Conservation (phyloP, 2,329 filamentous ascomycete genomes). For the Emmonsia crescens region DNA sequence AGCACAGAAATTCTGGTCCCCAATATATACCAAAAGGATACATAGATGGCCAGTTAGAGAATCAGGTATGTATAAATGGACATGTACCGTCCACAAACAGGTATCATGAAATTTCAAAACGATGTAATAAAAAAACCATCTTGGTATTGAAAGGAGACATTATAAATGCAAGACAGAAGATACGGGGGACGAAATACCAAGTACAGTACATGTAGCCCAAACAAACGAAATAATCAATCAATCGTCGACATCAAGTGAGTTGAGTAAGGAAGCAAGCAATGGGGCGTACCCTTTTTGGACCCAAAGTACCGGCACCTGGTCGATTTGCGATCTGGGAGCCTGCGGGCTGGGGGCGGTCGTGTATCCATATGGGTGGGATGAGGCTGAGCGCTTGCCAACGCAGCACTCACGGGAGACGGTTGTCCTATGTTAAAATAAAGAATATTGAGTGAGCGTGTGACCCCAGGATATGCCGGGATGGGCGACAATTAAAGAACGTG, state of each 20-base stretch:
- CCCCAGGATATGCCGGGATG: slow-evolving; percentile 9
- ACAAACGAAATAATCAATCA: slow-evolving; percentile 9
- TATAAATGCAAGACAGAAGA: neutral
- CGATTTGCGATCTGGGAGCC: slow-evolving; percentile 11
- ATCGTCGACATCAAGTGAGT: neutral
- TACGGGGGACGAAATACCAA: slow-evolving; percentile 8
- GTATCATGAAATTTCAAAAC: slow-evolving; percentile 2
- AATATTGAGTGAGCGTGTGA: slow-evolving; percentile 24
- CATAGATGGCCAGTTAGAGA: neutral
- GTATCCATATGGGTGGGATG: slow-evolving; percentile 10
- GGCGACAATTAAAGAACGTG: slow-evolving; percentile 2
- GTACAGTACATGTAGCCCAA: too few relatives aligned
- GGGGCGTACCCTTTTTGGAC: slow-evolving; percentile 30
- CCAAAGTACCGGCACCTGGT: slow-evolving; percentile 29
- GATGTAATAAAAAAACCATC: slow-evolving; percentile 9
- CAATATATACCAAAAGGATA: neutral
- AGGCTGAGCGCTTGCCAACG: slow-evolving; percentile 23
- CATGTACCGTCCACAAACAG: neutral
- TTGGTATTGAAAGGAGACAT: slow-evolving; percentile 6
- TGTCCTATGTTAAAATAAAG: slow-evolving; percentile 18
- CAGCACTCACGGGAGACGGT: slow-evolving; percentile 17
- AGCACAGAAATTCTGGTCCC: neutral
- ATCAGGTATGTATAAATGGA: neutral
- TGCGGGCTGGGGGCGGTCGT: slow-evolving; percentile 10
- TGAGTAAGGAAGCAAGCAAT: slow-evolving; percentile 6